Conservation (phyloP, 2,329 filamentous ascomycete genomes). For the Ceratocystiopsis sp. region DNA sequence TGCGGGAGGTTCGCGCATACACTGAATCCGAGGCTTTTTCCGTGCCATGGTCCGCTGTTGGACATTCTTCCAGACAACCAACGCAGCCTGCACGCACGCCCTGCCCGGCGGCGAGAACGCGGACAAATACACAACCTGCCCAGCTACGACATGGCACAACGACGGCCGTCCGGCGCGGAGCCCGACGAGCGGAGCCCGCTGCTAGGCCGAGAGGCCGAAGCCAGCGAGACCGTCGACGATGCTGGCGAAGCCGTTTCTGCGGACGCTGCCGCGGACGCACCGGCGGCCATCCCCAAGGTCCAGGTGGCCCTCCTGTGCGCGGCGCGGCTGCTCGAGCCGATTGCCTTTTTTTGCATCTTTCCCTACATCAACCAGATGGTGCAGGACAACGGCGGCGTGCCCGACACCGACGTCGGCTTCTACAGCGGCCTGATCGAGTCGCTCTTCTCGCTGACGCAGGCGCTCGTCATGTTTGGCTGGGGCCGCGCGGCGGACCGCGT, state of each 20-base stretch:
- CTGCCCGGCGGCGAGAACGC: no score
- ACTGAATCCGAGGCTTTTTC: no score
- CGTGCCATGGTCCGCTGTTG: no score
- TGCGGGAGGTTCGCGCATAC: no score
- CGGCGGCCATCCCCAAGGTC: conserved; percentile 28
- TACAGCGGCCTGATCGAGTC: conserved; percentile 62
- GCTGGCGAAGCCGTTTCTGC: conserved; percentile 13
- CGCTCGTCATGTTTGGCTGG: conserved; percentile 63
- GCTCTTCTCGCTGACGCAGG: conserved; percentile 59
- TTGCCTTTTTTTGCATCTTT: conserved; percentile 73
- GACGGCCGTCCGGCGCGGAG: neutral
- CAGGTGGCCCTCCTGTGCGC: conserved; percentile 62
- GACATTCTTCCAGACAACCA: no score
- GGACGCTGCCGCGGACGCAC: conserved; percentile 21
- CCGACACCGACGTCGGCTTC: conserved; percentile 55
- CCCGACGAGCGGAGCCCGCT: conserved; percentile 10
- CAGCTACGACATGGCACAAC: neutral
- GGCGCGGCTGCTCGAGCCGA: conserved; percentile 53
- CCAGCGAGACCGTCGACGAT: neutral
- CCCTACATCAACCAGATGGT: conserved; percentile 71
- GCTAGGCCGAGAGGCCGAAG: conserved; percentile 7
- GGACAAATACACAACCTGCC: neutral
- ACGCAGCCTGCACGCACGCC: no score
- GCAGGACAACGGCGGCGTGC: conserved; percentile 42
- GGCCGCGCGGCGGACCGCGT: conserved; percentile 45